Base-by-base conservation (phyloP, 345 rosid species). In the Hevea brasiliensis region DNA sequence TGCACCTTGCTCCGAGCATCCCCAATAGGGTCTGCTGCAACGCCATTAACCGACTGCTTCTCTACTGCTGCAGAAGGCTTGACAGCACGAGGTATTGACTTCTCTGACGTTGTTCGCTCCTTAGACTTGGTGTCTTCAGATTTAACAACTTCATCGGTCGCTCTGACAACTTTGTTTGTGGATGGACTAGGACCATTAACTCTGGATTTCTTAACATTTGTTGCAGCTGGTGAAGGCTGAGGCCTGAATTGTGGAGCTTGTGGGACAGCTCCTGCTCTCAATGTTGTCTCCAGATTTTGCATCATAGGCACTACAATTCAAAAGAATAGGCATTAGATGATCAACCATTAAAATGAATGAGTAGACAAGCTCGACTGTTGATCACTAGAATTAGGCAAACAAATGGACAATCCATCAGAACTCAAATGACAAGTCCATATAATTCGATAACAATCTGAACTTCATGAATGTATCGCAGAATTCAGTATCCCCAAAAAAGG, bases 291-390 rank as follows among this genome's bases (percentile, higher is more conserved):
- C n/a, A 95, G 76, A 76, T 89, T 92, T 68, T 92, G 96, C 9
- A 95, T 87, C 98, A 95, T 92, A 40, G 99, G 98, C 98, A 92
- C 99, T 95, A 82, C 65, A 86, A 54, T 10, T 23, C 15, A 10
- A 67, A 67, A 58, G 23, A 17, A 40, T 10, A 53, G 7, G 0
- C 40, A 7, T 0, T 27, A 8, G 12, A 23, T 10, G 41, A 26
- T 44, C 55, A 41, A 24, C 1, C 65, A 42, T 7, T 50, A 37
- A 23, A 56, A 21, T 14, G 10, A 14, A 3, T 6, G 12, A 23
- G 55, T 50, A 29, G 7, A 27, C 0, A 4, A 26, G 17, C 11
- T 0, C 0, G 17, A 3, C 3, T 12, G 6, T 32, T 7, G 20
- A 32, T 4, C 63, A 67, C 42, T 29, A 20, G 20, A 27, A 27